Evolutionary conservation across 306 rosid species (phyloP).

Genomic region (Myrica gale): DNA sequence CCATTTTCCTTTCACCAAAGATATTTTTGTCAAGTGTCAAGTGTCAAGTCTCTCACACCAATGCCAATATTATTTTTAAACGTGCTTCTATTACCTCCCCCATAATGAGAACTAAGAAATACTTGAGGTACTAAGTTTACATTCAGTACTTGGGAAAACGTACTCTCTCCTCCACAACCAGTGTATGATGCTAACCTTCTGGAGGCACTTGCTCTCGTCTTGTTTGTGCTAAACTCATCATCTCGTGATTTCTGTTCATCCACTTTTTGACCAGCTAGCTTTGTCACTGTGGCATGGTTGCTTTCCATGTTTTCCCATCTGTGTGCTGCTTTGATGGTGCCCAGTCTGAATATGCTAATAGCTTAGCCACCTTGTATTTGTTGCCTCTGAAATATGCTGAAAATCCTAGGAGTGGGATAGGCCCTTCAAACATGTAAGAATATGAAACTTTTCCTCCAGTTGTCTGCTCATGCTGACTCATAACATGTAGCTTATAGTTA

Average conservation of each 20-base stretch:
- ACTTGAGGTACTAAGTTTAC: too few species aligned
- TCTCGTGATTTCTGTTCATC: neutral
- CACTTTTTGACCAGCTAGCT: slow-evolving; percentile 6
- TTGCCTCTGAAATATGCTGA: neutral
- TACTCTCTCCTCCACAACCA: neutral
- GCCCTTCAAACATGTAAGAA: neutral
- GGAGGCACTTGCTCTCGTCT: neutral
- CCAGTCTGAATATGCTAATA: neutral
- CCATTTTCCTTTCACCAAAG: slow-evolving; percentile 1
- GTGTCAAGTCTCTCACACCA: neutral
- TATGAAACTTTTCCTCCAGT: neutral
- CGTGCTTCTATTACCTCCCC: neutral
- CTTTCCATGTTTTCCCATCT: neutral
- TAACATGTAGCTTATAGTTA: neutral
- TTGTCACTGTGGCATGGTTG: slow-evolving; percentile 9
- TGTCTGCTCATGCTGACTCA: neutral
- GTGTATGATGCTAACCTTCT: neutral
- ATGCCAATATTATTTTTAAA: neutral
- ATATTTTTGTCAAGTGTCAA: neutral
- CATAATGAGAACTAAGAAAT: neutral
- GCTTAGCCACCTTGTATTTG: neutral
- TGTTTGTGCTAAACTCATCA: neutral
- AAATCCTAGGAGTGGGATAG: neutral
- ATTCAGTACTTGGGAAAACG: neutral
- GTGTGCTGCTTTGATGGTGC: neutral